Conservation (phyloP, 169 alveolate species). For the Plasmodium gallinaceum region DNA sequence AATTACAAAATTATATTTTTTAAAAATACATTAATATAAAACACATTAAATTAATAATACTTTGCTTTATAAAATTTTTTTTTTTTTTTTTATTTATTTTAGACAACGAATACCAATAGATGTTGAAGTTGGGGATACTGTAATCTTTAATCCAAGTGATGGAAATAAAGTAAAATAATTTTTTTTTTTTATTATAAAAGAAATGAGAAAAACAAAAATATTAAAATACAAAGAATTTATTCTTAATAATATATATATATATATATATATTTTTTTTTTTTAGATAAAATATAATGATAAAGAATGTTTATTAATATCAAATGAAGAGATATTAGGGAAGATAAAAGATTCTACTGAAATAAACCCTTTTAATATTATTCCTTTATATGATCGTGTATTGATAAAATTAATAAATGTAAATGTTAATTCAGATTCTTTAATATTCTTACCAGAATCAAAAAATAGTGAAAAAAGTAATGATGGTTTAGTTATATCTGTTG, state of each 20-base stretch:
- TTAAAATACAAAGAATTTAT: not conserved
- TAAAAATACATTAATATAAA: not conserved
- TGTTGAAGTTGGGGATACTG: slow-evolving; percentile 62
- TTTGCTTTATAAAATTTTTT: not conserved
- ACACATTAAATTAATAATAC: not conserved
- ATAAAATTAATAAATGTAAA: slow-evolving; percentile 47
- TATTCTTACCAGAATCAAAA: slow-evolving; percentile 68
- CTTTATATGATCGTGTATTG: slow-evolving; percentile 70
- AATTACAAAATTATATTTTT: not conserved
- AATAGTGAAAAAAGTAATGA: slow-evolving; percentile 31
- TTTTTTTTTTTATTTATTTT: slow-evolving; percentile 13
- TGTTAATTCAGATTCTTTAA: slow-evolving; percentile 40
- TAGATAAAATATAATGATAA: slow-evolving; percentile 68
- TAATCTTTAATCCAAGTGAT: slow-evolving; percentile 73
- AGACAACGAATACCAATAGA: slow-evolving; percentile 74
- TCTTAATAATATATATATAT: not conserved
- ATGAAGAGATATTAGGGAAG: slow-evolving; percentile 67
- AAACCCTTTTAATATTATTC: slow-evolving; percentile 55
- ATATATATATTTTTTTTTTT: not conserved
- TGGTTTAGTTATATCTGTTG: slow-evolving; percentile 67
- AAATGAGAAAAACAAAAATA: not conserved
- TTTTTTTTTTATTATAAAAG: too few species aligned
- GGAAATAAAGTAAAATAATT: slow-evolving; percentile 56
- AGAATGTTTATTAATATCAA: slow-evolving; percentile 68
- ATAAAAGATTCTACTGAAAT: slow-evolving; percentile 44